These are phyloP conservation scores for Barnettozyma vustinii DNA, from an alignment of 805 yeast genomes.

Conservation along the genomic window DNA sequence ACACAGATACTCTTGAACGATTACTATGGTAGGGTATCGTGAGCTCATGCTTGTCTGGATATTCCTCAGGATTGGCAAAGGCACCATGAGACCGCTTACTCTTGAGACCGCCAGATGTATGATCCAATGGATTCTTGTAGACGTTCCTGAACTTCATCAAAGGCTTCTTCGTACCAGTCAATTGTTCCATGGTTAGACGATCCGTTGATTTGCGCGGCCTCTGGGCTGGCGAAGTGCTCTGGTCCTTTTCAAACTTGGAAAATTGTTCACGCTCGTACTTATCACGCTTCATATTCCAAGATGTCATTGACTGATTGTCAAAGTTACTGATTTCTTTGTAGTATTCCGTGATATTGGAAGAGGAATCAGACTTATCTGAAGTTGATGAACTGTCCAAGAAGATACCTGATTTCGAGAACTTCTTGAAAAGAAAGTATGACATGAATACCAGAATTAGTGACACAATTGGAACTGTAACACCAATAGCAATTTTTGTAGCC, in stretches of 20 bases:
- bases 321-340: conserved; percentile 16
- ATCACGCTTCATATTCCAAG: conserved; percentile 23
- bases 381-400: conserved; percentile 2
- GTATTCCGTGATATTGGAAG: conserved; percentile 13
- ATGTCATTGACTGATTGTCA: conserved; percentile 22
- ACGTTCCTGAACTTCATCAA: conserved; percentile 5
- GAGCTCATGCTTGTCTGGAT: conserved; percentile 17
- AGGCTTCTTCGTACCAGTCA: not conserved
- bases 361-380: conserved; percentile 6
- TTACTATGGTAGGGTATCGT: conserved; percentile 12
- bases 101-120: not conserved
- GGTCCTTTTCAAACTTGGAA: not conserved
- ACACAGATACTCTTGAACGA: conserved; percentile 12
- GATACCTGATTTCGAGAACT: not conserved
- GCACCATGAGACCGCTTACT: conserved; percentile 8
- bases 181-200: conserved; percentile 8
- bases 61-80: conserved; percentile 24
- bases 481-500: conserved; percentile 10
- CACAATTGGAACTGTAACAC: conserved; percentile 23
- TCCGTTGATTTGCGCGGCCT: conserved; percentile 5
- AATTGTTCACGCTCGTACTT: conserved; percentile 13
- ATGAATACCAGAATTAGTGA: conserved; percentile 15
- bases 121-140: conserved; percentile 1
- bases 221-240: not conserved
- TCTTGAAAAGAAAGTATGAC: conserved; percentile 13